Evolutionary conservation across 495 filamentous ascomycete species (phyloP), one percentile per base, ranked within the genome.

Genomic region (Neurospora discreta): DNA sequence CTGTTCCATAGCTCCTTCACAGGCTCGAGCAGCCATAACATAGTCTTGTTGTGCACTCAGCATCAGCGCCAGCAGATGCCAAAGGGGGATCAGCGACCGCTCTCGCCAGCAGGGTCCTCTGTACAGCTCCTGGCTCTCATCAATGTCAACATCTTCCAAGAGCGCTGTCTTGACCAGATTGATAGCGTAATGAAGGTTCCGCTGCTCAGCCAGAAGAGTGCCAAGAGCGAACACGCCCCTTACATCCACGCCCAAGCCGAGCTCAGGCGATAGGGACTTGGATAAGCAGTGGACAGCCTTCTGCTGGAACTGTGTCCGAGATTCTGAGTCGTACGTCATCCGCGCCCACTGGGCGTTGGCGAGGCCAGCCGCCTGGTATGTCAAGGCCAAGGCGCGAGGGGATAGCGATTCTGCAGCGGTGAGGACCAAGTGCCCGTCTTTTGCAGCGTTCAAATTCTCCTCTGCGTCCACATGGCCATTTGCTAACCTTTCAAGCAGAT

Each of bases 41-140:
- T 93, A 98, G 42, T 97, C 93, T 52, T 96, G 90, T 73, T 90
- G 90, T 10, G 93, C 92, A 76, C 93, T 97, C 10, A 98, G 85
- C 39, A 98, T 82, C 42, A 98, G 82, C 3, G 92, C 90, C 69
- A 98, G 87, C 3, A 98, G 83, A 81, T 99, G 96, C 91, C 95
- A 96, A 18, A 93, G 70, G 5, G 90, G 87, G 20, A 92, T 85
- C 33, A 91, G 78, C 71, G 88, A 84, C 71, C 89, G 79, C 81
- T 91, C 84, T 23, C 80, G 79, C 80, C 80, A 81, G 72, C 83
- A 83, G 16, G 81, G 80, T 15, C 80, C 80, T 10, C 80, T 82
- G 39, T 78, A 79, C 18, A 80, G 68, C 44, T 78, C 77, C 60
- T 81, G 80, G 69, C 74, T 75, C 13, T 80, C 81, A 33, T 73